These are phyloP conservation scores for Dictyostelium intermedium DNA, from an alignment of 78 protist genomes.

Conservation along the genomic window DNA sequence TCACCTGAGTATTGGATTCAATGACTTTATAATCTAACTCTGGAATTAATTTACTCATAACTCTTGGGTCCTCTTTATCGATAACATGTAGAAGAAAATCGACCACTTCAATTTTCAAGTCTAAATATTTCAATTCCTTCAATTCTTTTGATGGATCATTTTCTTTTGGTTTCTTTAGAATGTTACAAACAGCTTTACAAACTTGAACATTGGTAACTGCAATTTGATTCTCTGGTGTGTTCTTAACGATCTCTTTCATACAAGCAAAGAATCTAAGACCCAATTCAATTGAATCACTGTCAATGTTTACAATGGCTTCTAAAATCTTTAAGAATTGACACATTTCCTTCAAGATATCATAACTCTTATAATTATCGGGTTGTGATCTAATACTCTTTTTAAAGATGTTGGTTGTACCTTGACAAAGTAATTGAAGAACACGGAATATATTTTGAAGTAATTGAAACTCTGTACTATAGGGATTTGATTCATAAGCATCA, in stretches of 20 bases:
- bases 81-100: slow-evolving; percentile 68
- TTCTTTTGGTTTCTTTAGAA: slow-evolving; percentile 9
- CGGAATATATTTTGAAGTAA: slow-evolving; percentile 36
- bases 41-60: slow-evolving; percentile 49
- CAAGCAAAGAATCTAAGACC: slow-evolving; percentile 44
- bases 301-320: slow-evolving; percentile 54
- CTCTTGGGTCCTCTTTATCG: slow-evolving; percentile 59
- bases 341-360: slow-evolving; percentile 62
- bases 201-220: slow-evolving; percentile 65
- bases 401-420: slow-evolving; percentile 54
- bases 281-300: slow-evolving; percentile 36
- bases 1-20: slow-evolving; percentile 56
- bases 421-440: slow-evolving; percentile 63
- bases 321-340: slow-evolving; percentile 72
- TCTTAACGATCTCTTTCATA: slow-evolving; percentile 66
- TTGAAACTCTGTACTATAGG: slow-evolving; percentile 49
- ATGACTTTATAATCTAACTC: slow-evolving; percentile 56
- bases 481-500: not conserved
- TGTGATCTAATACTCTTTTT: slow-evolving; percentile 51
- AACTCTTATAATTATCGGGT: slow-evolving; percentile 75
- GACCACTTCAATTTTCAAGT: slow-evolving; percentile 63
- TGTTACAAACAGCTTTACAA: slow-evolving; percentile 66
- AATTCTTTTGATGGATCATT: not conserved
- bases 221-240: slow-evolving; percentile 66
- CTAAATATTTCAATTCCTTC: slow-evolving; percentile 30